Percentiles rank a stretch among this genome's conserved stretches.
Conservation (phyloP, 129 eudicot species). For the Tanacetum coccineum region DNA sequence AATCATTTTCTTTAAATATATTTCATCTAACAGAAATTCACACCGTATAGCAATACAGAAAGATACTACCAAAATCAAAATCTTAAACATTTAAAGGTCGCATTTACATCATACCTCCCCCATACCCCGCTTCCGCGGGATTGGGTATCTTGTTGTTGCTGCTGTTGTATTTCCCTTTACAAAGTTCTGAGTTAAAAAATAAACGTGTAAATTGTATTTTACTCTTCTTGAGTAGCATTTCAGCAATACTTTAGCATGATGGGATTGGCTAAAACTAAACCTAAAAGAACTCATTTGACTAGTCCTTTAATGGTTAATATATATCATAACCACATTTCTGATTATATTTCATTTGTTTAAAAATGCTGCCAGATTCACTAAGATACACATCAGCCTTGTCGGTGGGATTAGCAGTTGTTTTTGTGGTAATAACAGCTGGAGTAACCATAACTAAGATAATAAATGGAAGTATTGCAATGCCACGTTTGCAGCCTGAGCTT, state of each 20-base stretch:
- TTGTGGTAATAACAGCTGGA: slow-evolving; percentile 87
- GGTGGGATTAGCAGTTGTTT: slow-evolving; percentile 73
- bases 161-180: neutral
- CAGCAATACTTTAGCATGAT: neutral
- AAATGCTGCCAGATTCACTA: slow-evolving; percentile 60
- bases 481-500: slow-evolving; percentile 65
- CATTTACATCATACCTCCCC: neutral
- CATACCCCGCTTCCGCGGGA: too few species aligned
- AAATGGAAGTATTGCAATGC: slow-evolving; percentile 66
- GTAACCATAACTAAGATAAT: slow-evolving; percentile 50
- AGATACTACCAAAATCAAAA: neutral
- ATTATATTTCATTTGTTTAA: slow-evolving; percentile 10
- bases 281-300: neutral
- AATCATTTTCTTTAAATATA: neutral
- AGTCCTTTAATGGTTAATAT: neutral
- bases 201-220: neutral
- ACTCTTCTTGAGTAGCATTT: neutral
- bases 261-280: neutral
- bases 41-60: neutral
- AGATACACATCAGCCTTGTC: slow-evolving; percentile 91
- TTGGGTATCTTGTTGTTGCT: too few species aligned
- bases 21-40: neutral
- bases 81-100: neutral
- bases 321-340: slow-evolving; percentile 2
- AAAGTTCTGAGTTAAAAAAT: neutral